Base-by-base conservation (phyloP, 192 early-diverging fungal species). In the Coemansia sp. region DNA sequence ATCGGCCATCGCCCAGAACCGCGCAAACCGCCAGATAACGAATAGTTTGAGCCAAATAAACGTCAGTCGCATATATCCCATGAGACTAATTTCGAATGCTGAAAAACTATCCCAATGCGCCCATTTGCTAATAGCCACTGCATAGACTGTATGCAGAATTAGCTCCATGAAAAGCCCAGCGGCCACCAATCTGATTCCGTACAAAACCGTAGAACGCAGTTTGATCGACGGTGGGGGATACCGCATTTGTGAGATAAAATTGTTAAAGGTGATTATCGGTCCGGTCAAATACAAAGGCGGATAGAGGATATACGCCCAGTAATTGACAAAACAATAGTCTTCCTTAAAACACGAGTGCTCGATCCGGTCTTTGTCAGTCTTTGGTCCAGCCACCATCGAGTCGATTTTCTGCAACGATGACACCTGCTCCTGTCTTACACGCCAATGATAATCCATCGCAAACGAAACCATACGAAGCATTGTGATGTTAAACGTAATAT, bases 21-120 rank as follows among this genome's bases (percentile, higher is more conserved):
- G 86, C 76, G 97, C 98, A 81, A 97, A 98, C 39, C 97, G 86
- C 97, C 97, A 99, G 59, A 96, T 96, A 37, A 99, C 91, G 67
- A 96, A 80, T 15, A 99, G 78, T 88, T 95, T 97, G 39, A 99
- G 87, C 96, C 96, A 99, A 63, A 99, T 95, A 59, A 94, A 85
- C 53, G 91, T 87, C 37, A 99, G 79, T 76, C 94, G 93, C 81
- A 94, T 93, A 66, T 92, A 94, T 8, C 95, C 95, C 56, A 99
- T 85, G 85, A 92, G 86, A 38, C 88, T 89, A 60, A 98, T 90
- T 78, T 99, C 87, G 22, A 93, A 87, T 2, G 91, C 87, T 1
- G 89, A 75, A 57, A 90, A 89, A n/a, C 88, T 89, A 22, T 87
- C 89, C 94, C 94, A 99, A 5, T 93, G 96, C 45, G 85, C 86